These are phyloP conservation scores for Candida pseudofarinosa DNA, from an alignment of 805 yeast species.

Conservation along the genomic window DNA sequence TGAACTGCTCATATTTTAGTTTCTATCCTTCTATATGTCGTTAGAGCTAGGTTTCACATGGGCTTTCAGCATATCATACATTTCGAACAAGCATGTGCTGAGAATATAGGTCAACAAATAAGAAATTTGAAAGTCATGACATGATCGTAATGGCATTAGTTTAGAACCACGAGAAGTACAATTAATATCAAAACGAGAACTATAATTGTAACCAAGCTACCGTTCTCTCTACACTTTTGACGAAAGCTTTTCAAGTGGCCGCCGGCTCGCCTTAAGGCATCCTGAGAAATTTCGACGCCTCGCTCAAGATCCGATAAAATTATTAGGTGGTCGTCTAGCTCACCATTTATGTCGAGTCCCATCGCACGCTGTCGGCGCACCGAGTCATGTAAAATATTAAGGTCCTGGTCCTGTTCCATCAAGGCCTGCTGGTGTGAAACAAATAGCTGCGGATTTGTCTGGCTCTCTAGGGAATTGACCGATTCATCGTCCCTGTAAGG, in stretches of 20 bases:
- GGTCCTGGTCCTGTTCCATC: slow-evolving; percentile 33
- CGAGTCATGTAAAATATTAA: slow-evolving; percentile 31
- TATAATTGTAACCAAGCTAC: slow-evolving; percentile 39
- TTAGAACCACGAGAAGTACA: slow-evolving; percentile 37
- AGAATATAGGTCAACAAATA: too few relatives aligned
- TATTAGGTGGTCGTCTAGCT: slow-evolving; percentile 40
- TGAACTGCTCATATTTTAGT: too few relatives aligned
- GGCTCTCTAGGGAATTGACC: slow-evolving; percentile 20
- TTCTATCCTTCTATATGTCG: too few relatives aligned
- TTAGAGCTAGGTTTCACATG: too few relatives aligned
- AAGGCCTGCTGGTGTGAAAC: slow-evolving; percentile 41
- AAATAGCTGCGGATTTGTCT: slow-evolving; percentile 36
- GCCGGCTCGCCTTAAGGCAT: slow-evolving; percentile 28
- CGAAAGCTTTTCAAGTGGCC: slow-evolving; percentile 28
- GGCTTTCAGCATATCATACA: too few relatives aligned
- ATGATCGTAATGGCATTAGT: too few relatives aligned
- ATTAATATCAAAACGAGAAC: slow-evolving; percentile 38
- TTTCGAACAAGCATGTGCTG: too few relatives aligned
- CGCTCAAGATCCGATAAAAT: slow-evolving; percentile 37
- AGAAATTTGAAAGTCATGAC: too few relatives aligned
- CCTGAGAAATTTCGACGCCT: slow-evolving; percentile 35
- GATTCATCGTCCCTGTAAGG: slow-evolving; percentile 34
- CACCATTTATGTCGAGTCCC: slow-evolving; percentile 37
- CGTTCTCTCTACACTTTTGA: slow-evolving; percentile 35
- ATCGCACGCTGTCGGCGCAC: slow-evolving; percentile 34